phyloP scores from a whole-genome alignment of 1,284 basidiomycete species.

The Austropuccinia psidii region DNA sequence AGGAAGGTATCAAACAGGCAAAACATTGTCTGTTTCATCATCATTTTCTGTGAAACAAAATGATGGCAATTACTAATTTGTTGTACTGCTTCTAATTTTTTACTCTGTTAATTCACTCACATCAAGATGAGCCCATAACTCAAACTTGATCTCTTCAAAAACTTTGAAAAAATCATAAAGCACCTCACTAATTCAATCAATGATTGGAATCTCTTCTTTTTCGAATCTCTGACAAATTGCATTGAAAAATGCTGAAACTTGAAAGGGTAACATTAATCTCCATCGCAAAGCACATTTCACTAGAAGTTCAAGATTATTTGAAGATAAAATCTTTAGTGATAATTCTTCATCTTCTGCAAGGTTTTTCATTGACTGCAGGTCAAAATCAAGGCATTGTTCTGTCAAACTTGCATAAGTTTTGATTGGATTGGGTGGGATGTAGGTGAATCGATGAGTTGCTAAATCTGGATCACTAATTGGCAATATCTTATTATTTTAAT shows the following conservation, averaged over 20 bases:
- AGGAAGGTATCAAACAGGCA: constrained; percentile 79
- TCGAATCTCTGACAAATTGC: constrained; percentile 81
- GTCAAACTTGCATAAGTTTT: constrained; percentile 76
- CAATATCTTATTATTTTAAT: background rate
- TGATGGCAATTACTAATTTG: too few relatives aligned
- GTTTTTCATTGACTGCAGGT: constrained; percentile 80
- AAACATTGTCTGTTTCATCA: constrained; percentile 41
- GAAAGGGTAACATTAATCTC: constrained; percentile 73
- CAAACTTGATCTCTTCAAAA: constrained; percentile 55
- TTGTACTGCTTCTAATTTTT: too few relatives aligned
- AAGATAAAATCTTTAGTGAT: constrained; percentile 81
- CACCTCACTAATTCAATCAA: constrained; percentile 85
- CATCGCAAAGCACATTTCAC: constrained; percentile 80
- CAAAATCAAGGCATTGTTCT: constrained; percentile 71
- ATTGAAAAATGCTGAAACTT: constrained; percentile 72
- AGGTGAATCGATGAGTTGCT: constrained; percentile 54
- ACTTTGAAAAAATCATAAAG: constrained; percentile 64
- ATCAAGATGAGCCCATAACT: constrained; percentile 70
- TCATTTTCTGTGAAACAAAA: constrained; percentile 40
- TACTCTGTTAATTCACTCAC: too few relatives aligned
- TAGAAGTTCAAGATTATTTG: constrained; percentile 69
- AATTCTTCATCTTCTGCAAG: constrained; percentile 95
- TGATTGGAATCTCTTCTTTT: constrained; percentile 74
- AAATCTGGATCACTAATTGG: background rate
- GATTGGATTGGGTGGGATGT: constrained; percentile 79